Conservation (phyloP, 805 yeast species). For the Yamadazyma paraphyllophila region DNA sequence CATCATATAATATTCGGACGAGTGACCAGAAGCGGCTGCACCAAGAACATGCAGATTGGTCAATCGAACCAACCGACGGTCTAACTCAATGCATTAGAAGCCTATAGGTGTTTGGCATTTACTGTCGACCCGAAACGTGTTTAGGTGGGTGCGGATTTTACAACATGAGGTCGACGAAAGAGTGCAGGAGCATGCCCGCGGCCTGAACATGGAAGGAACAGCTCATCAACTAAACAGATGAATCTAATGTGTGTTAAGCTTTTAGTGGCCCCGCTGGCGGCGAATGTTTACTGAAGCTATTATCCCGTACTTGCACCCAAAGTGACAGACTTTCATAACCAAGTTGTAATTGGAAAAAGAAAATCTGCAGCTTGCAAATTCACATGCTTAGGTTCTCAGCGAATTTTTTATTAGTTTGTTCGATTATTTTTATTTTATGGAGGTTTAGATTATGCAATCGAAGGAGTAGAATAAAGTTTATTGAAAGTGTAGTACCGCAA, state of each 20-base stretch:
- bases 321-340: conserved; percentile 1
- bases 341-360: not conserved
- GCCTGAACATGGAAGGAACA: too few species aligned
- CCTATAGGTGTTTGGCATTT: too few species aligned
- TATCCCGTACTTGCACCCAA: not conserved
- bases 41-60: not conserved
- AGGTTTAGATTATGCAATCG: conserved; percentile 10
- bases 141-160: too few species aligned
- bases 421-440: not conserved
- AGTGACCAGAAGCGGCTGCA: not conserved
- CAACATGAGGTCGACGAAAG: too few species aligned
- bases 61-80: not conserved
- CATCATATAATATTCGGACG: conserved; percentile 4
- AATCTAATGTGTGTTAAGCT: not conserved
- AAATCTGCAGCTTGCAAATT: not conserved
- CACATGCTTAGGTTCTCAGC: conserved; percentile 1
- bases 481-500: not conserved
- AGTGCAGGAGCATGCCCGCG: too few species aligned
- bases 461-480: conserved; percentile 7
- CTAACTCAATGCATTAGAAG: not conserved
- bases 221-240: not conserved
- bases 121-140: too few species aligned
- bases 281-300: not conserved
- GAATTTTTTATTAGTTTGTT: not conserved
- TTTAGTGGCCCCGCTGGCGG: not conserved